Conservation (phyloP, 805 yeast species). For the Starmera dryadoides region DNA sequence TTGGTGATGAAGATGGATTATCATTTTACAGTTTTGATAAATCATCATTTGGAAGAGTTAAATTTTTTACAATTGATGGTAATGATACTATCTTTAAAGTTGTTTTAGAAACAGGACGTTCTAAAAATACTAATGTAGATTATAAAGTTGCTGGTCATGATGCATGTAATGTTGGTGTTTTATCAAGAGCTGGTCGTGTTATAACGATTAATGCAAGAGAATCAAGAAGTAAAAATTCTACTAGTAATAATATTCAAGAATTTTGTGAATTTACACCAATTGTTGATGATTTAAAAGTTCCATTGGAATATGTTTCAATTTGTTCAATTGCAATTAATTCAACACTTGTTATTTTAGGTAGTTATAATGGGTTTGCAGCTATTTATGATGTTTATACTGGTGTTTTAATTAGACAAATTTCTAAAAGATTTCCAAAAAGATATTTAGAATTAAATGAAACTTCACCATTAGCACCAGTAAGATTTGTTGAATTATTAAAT, state of each 20-base stretch:
- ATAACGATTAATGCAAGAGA: slow-evolving; percentile 12
- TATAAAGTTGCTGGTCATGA: slow-evolving; percentile 18
- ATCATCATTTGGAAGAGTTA: slow-evolving; percentile 6
- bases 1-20: slow-evolving; percentile 4
- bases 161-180: slow-evolving; percentile 18
- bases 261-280: slow-evolving; percentile 4
- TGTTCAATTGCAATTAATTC: slow-evolving; percentile 16
- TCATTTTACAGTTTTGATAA: slow-evolving; percentile 8
- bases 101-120: slow-evolving; percentile 10
- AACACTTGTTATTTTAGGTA: slow-evolving; percentile 13
- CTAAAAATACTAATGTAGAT: not conserved
- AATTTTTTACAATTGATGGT: slow-evolving; percentile 1
- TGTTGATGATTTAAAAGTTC: slow-evolving; percentile 11
- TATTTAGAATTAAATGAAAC: slow-evolving; percentile 5
- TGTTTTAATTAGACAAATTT: slow-evolving; percentile 8
- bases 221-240: not conserved
- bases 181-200: slow-evolving; percentile 6
- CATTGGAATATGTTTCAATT: slow-evolving; percentile 7
- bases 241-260: not conserved
- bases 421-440: slow-evolving; percentile 12
- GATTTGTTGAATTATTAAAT: slow-evolving; percentile 6
- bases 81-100: slow-evolving; percentile 7
- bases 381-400: slow-evolving; percentile 17
- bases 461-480: slow-evolving; percentile 10
- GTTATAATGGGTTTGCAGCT: slow-evolving; percentile 17